These are phyloP conservation scores for Porcisia hertigi DNA, from an alignment of 208 protist genomes.

Conservation along the genomic window DNA sequence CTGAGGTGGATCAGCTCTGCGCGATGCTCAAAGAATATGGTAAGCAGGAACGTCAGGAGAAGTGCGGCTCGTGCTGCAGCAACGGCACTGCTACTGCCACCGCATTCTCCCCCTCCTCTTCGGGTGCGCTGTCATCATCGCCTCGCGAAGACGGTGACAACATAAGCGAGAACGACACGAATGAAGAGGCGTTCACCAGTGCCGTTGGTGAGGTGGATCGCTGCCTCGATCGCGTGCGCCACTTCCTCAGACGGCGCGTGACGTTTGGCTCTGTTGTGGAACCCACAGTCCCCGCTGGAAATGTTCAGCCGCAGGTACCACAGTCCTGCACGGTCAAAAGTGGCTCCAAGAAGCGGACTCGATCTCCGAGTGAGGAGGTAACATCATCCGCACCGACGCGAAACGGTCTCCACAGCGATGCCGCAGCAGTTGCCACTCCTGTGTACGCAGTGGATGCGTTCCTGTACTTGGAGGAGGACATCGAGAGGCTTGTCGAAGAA, in stretches of 20 bases:
- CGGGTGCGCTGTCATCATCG: not conserved
- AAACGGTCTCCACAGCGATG: not conserved
- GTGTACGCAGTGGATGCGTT: constrained; percentile 79
- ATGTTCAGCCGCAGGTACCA: not conserved
- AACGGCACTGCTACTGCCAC: not conserved
- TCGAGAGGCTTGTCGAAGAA: constrained; percentile 55
- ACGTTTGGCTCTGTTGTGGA: constrained; percentile 51
- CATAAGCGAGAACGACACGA: constrained; percentile 7
- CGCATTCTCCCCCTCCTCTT: not conserved
- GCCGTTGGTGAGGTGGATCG: constrained; percentile 52
- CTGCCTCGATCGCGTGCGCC: constrained; percentile 46
- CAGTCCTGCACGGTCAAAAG: not conserved
- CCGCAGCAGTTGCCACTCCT: constrained; percentile 15
- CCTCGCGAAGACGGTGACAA: constrained; percentile 4
- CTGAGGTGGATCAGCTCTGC: constrained; percentile 25
- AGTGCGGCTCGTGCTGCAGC: not conserved
- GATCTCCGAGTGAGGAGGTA: not conserved
- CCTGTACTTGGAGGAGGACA: constrained; percentile 70
- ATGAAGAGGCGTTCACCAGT: constrained; percentile 33
- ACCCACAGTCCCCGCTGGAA: constrained; percentile 27
- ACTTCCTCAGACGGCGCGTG: constrained; percentile 42
- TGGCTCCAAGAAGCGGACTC: constrained; percentile 16
- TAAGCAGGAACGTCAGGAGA: not conserved
- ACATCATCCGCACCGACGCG: not conserved
- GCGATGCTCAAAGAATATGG: constrained; percentile 24